A percentile compares a stretch with the other conserved stretches of the same genome.
phyloP scores from a whole-genome alignment of 129 eudicot species.

The Erigeron canadensis region DNA sequence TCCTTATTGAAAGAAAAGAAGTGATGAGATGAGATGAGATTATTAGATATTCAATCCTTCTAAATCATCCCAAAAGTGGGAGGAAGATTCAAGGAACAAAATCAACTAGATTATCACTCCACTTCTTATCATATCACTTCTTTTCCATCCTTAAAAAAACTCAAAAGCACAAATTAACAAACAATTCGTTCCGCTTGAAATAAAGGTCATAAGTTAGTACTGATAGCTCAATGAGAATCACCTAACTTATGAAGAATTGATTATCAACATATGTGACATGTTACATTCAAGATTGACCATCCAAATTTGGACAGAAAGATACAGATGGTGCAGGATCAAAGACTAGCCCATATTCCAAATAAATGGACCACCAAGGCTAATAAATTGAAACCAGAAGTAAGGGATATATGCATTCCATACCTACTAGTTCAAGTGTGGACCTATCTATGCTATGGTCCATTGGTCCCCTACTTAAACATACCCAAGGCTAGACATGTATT shows the following conservation, averaged over 20 bases:
- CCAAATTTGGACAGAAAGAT: constrained; percentile 4
- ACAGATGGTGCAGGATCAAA: constrained; percentile 17
- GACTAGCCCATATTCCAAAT: constrained; percentile 16
- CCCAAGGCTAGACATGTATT: neutral
- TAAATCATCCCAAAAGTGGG: too few relatives aligned
- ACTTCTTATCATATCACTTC: too few relatives aligned
- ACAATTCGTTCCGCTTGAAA: too few relatives aligned
- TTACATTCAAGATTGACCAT: neutral
- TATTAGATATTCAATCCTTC: too few relatives aligned
- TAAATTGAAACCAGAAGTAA: constrained; percentile 17
- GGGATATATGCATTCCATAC: constrained; percentile 9
- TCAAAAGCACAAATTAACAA: too few relatives aligned
- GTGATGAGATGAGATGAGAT: too few relatives aligned
- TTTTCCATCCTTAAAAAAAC: too few relatives aligned
- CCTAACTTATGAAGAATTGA: neutral
- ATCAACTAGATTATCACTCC: too few relatives aligned
- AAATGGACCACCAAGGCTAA: constrained; percentile 26
- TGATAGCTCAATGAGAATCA: neutral
- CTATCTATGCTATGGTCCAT: neutral
- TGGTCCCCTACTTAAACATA: constrained; percentile 20
- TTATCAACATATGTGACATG: neutral
- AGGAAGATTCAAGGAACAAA: too few relatives aligned
- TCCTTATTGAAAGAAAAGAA: too few relatives aligned
- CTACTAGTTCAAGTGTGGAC: neutral
- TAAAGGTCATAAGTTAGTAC: neutral